Evolutionary conservation across 2,329 filamentous ascomycete genomes (phyloP).

Genomic region (Xylariaceae sp.): DNA sequence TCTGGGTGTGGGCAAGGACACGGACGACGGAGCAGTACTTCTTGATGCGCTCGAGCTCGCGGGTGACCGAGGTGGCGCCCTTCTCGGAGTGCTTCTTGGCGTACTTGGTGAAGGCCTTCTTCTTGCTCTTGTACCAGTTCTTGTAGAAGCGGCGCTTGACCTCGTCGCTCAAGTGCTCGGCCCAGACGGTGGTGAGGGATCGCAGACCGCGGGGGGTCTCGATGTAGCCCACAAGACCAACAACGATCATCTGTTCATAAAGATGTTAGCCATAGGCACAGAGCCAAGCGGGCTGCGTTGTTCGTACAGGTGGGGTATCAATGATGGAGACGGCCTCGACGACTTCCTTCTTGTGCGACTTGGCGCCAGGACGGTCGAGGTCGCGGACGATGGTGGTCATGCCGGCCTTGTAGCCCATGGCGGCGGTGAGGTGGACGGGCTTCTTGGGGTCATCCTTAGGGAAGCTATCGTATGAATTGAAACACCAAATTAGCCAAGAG

Average conservation of each 20-base stretch:
- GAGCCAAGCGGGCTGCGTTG: slow-evolving; percentile 77
- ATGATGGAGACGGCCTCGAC: slow-evolving; percentile 84
- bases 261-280: slow-evolving; percentile 69
- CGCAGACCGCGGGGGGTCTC: slow-evolving; percentile 99
- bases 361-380: slow-evolving; percentile 97
- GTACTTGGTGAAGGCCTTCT: slow-evolving; percentile 99
- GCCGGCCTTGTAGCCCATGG: slow-evolving; percentile 99
- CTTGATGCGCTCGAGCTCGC: slow-evolving; percentile 99
- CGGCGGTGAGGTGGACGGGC: slow-evolving; percentile 95
- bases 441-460: slow-evolving; percentile 99
- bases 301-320: slow-evolving; percentile 92
- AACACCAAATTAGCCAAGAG: slow-evolving; percentile 20
- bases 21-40: slow-evolving; percentile 99
- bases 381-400: slow-evolving; percentile 99
- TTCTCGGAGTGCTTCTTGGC: slow-evolving; percentile 99
- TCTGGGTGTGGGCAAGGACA: slow-evolving; percentile 98
- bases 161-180: slow-evolving; percentile 98
- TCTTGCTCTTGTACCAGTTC: slow-evolving; percentile 99
- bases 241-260: slow-evolving; percentile 88
- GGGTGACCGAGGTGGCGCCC: slow-evolving; percentile 84
- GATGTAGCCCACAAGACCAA: slow-evolving; percentile 99
- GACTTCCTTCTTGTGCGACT: slow-evolving; percentile 99
- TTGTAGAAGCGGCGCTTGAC: slow-evolving; percentile 99
- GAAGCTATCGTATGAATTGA: slow-evolving; percentile 60
- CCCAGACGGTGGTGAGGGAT: slow-evolving; percentile 99